These are phyloP conservation scores for Lentinula detonsa DNA, from an alignment of 768 basidiomycete species.

Conservation along the genomic window DNA sequence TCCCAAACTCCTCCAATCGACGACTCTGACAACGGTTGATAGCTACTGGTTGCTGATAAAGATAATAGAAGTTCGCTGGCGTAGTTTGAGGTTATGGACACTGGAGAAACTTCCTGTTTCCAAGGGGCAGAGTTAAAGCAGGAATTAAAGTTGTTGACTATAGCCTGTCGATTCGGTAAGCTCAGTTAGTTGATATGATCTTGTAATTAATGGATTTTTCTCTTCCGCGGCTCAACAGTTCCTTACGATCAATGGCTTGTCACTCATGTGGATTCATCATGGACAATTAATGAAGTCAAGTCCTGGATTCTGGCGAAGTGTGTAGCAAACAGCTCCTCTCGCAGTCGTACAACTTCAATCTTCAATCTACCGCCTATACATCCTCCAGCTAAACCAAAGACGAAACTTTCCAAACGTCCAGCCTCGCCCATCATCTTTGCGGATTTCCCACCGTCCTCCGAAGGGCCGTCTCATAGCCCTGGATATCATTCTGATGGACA, in stretches of 20 bases:
- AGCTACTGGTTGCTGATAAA: not conserved
- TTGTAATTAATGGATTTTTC: not conserved
- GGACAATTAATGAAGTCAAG: slow-evolving; percentile 61
- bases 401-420: slow-evolving; percentile 27
- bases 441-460: slow-evolving; percentile 20
- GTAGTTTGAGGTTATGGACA: slow-evolving; percentile 1
- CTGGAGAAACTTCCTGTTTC: not conserved
- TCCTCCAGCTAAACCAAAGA: slow-evolving; percentile 10
- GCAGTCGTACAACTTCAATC: not conserved
- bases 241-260: slow-evolving; percentile 74
- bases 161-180: slow-evolving; percentile 5
- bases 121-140: not conserved
- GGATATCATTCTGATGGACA: not conserved
- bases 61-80: not conserved
- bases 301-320: slow-evolving; percentile 56
- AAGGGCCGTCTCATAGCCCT: not conserved
- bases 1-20: not conserved
- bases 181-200: not conserved
- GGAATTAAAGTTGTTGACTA: not conserved
- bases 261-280: slow-evolving; percentile 57
- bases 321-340: slow-evolving; percentile 21
- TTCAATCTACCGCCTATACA: slow-evolving; percentile 3
- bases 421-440: slow-evolving; percentile 72
- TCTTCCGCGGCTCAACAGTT: slow-evolving; percentile 29
- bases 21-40: not conserved